phyloP scores from a whole-genome alignment of 1,284 basidiomycete genomes.

The Puccinia horiana region DNA sequence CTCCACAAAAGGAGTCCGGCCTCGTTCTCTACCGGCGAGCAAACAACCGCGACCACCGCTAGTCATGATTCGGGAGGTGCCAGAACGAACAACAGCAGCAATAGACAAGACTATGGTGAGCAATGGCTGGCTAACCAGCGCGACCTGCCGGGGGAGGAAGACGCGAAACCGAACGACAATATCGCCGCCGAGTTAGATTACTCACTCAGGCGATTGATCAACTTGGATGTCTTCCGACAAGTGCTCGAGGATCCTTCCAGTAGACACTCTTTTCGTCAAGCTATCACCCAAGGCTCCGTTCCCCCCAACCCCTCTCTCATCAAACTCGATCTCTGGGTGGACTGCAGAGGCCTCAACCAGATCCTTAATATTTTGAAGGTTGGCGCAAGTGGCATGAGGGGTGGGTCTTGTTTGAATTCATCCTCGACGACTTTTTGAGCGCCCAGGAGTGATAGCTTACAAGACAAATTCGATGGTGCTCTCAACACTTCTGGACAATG shows the following conservation, averaged over 20 bases:
- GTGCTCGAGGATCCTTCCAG: constrained; percentile 52
- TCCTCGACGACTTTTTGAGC: background rate
- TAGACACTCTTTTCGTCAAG: constrained; percentile 51
- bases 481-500: background rate
- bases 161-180: constrained; percentile 9
- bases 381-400: constrained; percentile 6
- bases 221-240: constrained; percentile 51
- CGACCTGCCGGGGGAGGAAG: background rate
- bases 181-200: constrained; percentile 34
- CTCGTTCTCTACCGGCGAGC: background rate
- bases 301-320: background rate
- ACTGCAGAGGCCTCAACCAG: background rate
- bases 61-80: background rate
- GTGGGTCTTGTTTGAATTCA: background rate
- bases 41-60: background rate
- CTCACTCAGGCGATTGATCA: constrained; percentile 50
- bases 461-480: background rate
- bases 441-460: background rate
- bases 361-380: constrained; percentile 9
- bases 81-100: background rate
- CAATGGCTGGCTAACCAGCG: background rate
- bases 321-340: constrained; percentile 26
- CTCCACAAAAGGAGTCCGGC: background rate
- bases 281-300: constrained; percentile 40
- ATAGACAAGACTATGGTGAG: constrained; percentile 2